A percentile compares a stretch with the other conserved stretches of the same genome.
Conservation (phyloP, 139 green algal genomes). For the Tetratostichococcus sp. region DNA sequence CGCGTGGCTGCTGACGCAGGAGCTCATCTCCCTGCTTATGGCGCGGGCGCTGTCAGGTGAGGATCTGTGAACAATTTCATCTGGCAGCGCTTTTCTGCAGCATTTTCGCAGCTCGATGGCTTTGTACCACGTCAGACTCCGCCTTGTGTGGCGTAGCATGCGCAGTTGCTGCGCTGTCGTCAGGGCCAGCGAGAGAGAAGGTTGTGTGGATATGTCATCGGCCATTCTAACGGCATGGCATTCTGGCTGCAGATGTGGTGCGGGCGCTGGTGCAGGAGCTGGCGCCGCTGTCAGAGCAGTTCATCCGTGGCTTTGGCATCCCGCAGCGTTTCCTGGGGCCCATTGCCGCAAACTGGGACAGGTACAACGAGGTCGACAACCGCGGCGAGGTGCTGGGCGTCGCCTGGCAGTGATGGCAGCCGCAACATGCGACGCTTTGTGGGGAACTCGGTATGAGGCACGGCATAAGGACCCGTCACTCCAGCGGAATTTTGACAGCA, state of each 20-base stretch:
- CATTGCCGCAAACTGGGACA: constrained; percentile 78
- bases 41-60: constrained; percentile 28
- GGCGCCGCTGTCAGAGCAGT: constrained; percentile 25
- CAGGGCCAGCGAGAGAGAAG: too few relatives aligned
- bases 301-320: constrained; percentile 81
- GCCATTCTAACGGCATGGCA: too few relatives aligned
- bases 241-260: neutral
- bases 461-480: too few relatives aligned
- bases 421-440: too few relatives aligned
- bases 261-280: constrained; percentile 44
- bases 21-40: constrained; percentile 45
- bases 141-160: too few relatives aligned
- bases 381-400: constrained; percentile 43
- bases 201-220: too few relatives aligned
- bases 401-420: neutral
- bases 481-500: neutral
- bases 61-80: too few relatives aligned
- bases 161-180: too few relatives aligned
- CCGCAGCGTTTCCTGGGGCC: constrained; percentile 79
- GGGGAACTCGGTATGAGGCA: too few relatives aligned
- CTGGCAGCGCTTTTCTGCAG: too few relatives aligned
- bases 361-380: constrained; percentile 73
- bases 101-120: too few relatives aligned
- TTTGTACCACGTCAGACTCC: too few relatives aligned
- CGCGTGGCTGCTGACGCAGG: constrained; percentile 68